Percentiles rank a stretch among this genome's conserved stretches.
Conservation (phyloP, 345 rosid species). For the Iberis pinnata region DNA sequence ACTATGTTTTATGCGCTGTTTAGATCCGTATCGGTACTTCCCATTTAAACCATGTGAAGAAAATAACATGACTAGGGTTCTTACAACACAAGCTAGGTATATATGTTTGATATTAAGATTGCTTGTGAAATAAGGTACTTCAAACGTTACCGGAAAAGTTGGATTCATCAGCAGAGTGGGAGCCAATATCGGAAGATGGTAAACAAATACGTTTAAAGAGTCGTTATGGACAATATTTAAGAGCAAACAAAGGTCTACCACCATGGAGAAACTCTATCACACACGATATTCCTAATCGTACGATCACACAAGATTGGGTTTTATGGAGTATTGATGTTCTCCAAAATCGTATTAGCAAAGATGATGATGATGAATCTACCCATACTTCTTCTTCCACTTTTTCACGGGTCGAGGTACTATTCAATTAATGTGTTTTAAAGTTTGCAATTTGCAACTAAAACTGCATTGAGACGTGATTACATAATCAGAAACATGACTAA, state of each 20-base stretch:
- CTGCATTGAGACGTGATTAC: too few species aligned
- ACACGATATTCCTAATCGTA: constrained; percentile 56
- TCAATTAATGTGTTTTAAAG: background rate
- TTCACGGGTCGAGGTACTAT: constrained; percentile 21
- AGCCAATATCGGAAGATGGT: constrained; percentile 55
- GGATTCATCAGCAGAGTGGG: constrained; percentile 61
- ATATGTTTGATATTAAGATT: too few species aligned
- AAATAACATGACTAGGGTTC: too few species aligned
- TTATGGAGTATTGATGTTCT: constrained; percentile 65
- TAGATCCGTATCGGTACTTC: too few species aligned
- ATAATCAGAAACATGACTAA: too few species aligned
- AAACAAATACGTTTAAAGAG: constrained; percentile 48
- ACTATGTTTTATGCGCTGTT: too few species aligned
- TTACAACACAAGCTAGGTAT: too few species aligned
- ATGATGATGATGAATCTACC: constrained; percentile 16
- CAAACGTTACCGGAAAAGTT: constrained; percentile 32
- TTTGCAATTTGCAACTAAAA: background rate
- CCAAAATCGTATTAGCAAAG: constrained; percentile 26
- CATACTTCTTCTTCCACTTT: constrained; percentile 21
- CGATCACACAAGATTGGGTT: constrained; percentile 54
- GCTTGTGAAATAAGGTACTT: constrained; percentile 19
- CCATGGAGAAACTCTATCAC: constrained; percentile 78
- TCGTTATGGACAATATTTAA: constrained; percentile 42
- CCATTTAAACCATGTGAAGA: too few species aligned
- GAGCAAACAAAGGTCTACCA: constrained; percentile 60